These are phyloP conservation scores for Saksenaea oblongispora DNA, from an alignment of 371 early-diverging fungal genomes.

Conservation along the genomic window DNA sequence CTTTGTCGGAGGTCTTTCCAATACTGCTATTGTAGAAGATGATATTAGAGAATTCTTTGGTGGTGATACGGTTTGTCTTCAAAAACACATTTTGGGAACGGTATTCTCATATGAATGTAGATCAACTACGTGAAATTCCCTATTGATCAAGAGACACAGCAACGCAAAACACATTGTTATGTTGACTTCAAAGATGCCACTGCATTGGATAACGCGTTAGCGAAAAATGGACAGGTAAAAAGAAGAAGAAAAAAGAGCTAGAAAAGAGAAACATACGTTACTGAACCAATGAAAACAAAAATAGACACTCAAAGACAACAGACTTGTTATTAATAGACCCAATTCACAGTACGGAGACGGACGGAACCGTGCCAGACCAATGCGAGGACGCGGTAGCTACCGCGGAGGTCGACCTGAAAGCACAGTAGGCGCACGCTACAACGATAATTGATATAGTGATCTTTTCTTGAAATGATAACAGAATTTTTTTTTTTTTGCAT, in stretches of 20 bases:
- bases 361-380: constrained; percentile 18
- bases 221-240: constrained; percentile 38
- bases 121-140: constrained; percentile 47
- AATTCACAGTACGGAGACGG: constrained; percentile 29
- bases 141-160: constrained; percentile 37
- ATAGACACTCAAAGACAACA: constrained; percentile 37
- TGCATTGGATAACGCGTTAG: constrained; percentile 42
- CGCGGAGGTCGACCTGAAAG: constrained; percentile 26
- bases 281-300: neutral
- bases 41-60: constrained; percentile 51
- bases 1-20: constrained; percentile 47
- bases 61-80: constrained; percentile 33
- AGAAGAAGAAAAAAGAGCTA: neutral
- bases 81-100: neutral
- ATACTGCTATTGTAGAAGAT: constrained; percentile 41
- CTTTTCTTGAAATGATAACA: too few relatives aligned
- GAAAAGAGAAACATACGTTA: neutral
- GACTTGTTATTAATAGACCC: constrained; percentile 45
- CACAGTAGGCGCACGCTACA: neutral
- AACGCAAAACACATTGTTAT: constrained; percentile 50
- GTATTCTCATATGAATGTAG: constrained; percentile 11
- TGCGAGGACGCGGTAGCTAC: constrained; percentile 31
- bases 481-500: neutral
- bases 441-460: neutral
- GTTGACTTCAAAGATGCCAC: constrained; percentile 40